Percentiles rank a stretch among this genome's conserved stretches.
These are phyloP conservation scores for Astraeus odoratus DNA, from an alignment of 768 basidiomycete species.

Conservation along the genomic window DNA sequence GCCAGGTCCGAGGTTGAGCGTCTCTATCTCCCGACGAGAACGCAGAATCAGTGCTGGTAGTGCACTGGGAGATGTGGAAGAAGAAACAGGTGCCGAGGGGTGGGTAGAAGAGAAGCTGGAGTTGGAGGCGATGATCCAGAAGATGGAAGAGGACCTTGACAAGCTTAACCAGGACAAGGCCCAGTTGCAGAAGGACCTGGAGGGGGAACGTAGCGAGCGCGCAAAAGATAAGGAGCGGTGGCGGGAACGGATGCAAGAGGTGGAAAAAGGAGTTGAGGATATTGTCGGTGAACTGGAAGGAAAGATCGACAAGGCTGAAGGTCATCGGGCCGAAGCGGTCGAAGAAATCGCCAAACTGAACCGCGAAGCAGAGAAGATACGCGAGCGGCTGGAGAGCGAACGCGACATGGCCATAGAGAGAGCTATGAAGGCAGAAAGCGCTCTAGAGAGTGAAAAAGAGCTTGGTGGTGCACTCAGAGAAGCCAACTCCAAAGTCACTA, in stretches of 20 bases:
- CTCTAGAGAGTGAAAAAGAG: constrained; percentile 58
- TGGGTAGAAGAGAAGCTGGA: constrained; percentile 68
- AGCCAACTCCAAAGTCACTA: constrained; percentile 53
- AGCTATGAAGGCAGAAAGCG: constrained; percentile 56
- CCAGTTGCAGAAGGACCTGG: constrained; percentile 38
- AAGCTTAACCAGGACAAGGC: constrained; percentile 42
- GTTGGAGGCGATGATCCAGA: constrained; percentile 41
- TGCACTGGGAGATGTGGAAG: constrained; percentile 52
- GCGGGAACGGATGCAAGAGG: constrained; percentile 64
- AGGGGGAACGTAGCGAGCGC: constrained; percentile 52
- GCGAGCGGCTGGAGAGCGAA: constrained; percentile 43
- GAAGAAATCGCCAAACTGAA: constrained; percentile 35
- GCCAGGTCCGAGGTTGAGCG: constrained; percentile 20
- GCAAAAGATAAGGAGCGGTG: constrained; percentile 61
- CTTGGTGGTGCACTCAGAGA: constrained; percentile 61
- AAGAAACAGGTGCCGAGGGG: constrained; percentile 54
- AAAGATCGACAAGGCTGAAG: constrained; percentile 48
- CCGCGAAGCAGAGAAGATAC: constrained; percentile 37
- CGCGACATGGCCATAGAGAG: constrained; percentile 51
- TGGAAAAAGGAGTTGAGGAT: constrained; percentile 60
- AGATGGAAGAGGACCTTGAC: constrained; percentile 26
- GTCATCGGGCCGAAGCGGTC: constrained; percentile 31
- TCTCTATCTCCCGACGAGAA: constrained; percentile 28
- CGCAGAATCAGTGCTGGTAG: constrained; percentile 48
- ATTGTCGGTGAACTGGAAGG: constrained; percentile 62